Evolutionary conservation across 2,329 filamentous ascomycete genomes (phyloP), one percentile per base, ranked within the genome.

Genomic region (Aspergillaceae sp.): DNA sequence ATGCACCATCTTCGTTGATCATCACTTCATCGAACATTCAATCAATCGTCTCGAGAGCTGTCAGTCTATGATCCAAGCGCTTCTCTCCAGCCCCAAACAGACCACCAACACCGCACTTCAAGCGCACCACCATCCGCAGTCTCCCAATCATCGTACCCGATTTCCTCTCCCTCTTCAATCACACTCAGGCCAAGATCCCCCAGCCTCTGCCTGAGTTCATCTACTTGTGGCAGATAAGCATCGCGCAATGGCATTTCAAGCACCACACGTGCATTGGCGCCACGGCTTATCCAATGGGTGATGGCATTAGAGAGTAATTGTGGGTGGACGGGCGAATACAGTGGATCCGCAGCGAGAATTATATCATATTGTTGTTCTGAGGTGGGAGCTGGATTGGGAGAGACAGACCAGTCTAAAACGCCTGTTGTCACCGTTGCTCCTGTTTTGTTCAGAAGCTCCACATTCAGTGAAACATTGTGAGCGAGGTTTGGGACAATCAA

Each of bases 261-360:
- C 7, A 96, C 74, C 1, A 84, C 84, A 33, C 85, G 76, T 2
- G 87, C 79, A 29, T 76, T 69, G 0, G 64, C 46, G 3, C 72
- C 73, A 9, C 72, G 66, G 6, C 75, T 75, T 7, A 96, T 73
- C 67, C 89, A 87, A 35, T 76, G 69, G 7, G 74, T 67, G 40
- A 97, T 82, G 9, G 86, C 83, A 9, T 80, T 73, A 0, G 83
- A 81, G 26, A 97, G 76, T 58, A 92, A 78, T 3, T 65, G 68
- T 0, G 91, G 88, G 60, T 97, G 92, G 3, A 86, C 77, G 42
- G 89, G 77, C 40, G 90, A 88, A 66, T 97, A 97, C 19, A 98
- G 72, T 0, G 87, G 79, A 64, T 98, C 92, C 2, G 91, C 88
- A 2, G 82, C 87, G 2, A 98, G 74, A 38, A 97, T 80, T 45